phyloP scores from a whole-genome alignment of 2,329 filamentous ascomycete genomes.

The Talaromyces amestolkiae region DNA sequence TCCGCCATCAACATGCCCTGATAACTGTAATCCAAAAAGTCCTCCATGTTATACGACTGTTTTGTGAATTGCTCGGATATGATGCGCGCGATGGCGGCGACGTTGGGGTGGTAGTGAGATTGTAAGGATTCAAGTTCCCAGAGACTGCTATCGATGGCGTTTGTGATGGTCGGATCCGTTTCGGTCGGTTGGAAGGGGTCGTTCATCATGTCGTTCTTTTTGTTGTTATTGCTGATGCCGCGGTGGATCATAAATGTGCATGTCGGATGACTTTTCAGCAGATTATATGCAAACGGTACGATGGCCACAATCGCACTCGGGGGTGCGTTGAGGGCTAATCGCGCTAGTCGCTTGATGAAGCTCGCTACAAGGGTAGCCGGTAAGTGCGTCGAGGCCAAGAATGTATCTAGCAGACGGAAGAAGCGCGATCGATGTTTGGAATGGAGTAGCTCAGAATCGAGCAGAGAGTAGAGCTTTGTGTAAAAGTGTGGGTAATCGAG shows the following conservation, averaged over 20 bases:
- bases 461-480: constrained; percentile 84
- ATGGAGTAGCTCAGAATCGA: constrained; percentile 82
- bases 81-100: constrained; percentile 89
- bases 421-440: constrained; percentile 92
- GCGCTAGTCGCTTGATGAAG: constrained; percentile 89
- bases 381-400: constrained; percentile 86
- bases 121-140: constrained; percentile 94
- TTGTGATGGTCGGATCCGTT: constrained; percentile 76
- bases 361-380: constrained; percentile 87
- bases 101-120: constrained; percentile 93
- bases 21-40: constrained; percentile 95
- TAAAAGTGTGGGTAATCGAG: constrained; percentile 96
- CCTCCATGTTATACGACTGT: constrained; percentile 88
- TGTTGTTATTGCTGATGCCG: constrained; percentile 56
- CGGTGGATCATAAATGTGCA: constrained; percentile 97
- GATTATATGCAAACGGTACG: constrained; percentile 92
- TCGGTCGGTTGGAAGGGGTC: constrained; percentile 79
- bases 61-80: constrained; percentile 97
- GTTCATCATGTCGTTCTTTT: constrained; percentile 56
- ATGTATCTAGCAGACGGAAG: constrained; percentile 87
- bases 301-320: constrained; percentile 85
- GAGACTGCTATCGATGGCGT: constrained; percentile 84
- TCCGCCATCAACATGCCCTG: constrained; percentile 73
- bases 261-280: constrained; percentile 81
- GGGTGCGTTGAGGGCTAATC: constrained; percentile 81